phyloP scores from a whole-genome alignment of 2,329 filamentous ascomycete genomes.

The Zymoseptoria pseudotritici region DNA sequence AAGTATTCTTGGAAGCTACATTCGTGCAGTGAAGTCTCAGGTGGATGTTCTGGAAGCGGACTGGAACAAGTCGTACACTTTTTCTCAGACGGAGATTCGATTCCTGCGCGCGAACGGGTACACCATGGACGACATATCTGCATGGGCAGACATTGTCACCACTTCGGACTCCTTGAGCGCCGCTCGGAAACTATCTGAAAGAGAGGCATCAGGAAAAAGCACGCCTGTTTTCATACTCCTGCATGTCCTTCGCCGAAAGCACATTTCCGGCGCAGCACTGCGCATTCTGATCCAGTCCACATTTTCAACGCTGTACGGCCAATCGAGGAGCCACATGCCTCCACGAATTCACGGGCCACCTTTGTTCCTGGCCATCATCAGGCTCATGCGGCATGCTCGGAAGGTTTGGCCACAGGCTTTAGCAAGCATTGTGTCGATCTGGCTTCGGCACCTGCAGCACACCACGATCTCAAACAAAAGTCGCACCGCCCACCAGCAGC shows the following conservation, averaged over 20 bases:
- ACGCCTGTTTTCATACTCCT: constrained; percentile 43
- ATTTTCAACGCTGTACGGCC: constrained; percentile 2
- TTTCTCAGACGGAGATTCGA: constrained; percentile 4
- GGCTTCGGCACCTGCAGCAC: constrained; percentile 11
- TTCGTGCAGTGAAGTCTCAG: constrained; percentile 7
- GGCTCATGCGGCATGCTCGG: constrained; percentile 46
- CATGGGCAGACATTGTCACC: constrained; percentile 21
- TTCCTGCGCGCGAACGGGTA: constrained; percentile 14
- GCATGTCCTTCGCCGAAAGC: constrained; percentile 39
- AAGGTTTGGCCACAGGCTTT: constrained; percentile 42
- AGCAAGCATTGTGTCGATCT: constrained; percentile 12
- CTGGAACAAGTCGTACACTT: constrained; percentile 7
- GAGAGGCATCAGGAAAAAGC: background rate
- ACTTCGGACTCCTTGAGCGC: constrained; percentile 15
- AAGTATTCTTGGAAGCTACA: constrained; percentile 13
- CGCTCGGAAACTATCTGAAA: constrained; percentile 11
- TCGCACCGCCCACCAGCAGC: background rate
- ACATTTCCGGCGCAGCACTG: constrained; percentile 37
- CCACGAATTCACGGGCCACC: background rate
- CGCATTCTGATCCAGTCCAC: constrained; percentile 31
- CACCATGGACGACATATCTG: constrained; percentile 16
- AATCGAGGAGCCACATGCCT: background rate
- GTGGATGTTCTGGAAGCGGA: constrained; percentile 8
- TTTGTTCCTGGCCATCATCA: constrained; percentile 36
- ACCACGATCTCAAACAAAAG: background rate